phyloP scores from a whole-genome alignment of 2,329 filamentous ascomycete genomes.

The Fusarium setosum region DNA sequence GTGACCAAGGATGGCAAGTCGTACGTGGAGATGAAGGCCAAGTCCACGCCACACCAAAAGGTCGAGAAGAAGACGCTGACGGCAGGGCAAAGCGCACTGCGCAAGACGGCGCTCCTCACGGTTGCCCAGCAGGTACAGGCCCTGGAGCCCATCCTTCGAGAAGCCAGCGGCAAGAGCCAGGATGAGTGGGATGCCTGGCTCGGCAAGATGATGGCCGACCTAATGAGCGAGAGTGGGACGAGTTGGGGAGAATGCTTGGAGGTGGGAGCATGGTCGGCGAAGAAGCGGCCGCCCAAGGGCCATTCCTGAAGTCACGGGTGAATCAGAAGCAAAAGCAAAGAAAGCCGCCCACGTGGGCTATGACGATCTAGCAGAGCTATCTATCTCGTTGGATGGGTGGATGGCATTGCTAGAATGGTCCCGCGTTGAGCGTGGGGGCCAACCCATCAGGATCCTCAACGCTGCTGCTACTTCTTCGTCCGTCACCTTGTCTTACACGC shows the following conservation, averaged over 20 bases:
- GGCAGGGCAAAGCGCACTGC: constrained; percentile 76
- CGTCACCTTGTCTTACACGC: background rate
- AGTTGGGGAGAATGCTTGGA: constrained; percentile 88
- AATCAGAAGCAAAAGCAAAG: constrained; percentile 25
- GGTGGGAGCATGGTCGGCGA: constrained; percentile 89
- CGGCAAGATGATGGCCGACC: constrained; percentile 85
- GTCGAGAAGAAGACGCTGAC: constrained; percentile 66
- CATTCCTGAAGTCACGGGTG: constrained; percentile 11
- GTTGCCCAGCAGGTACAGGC: constrained; percentile 87
- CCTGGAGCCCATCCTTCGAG: constrained; percentile 83
- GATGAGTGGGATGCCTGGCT: constrained; percentile 96
- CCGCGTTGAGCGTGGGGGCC: background rate
- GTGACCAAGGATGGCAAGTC: constrained; percentile 70
- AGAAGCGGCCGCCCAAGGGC: constrained; percentile 63
- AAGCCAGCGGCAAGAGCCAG: constrained; percentile 85
- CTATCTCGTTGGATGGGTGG: constrained; percentile 21
- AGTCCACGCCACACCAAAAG: constrained; percentile 52
- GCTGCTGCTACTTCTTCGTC: background rate
- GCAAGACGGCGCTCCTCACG: constrained; percentile 83
- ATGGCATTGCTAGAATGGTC: constrained; percentile 21
- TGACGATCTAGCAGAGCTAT: constrained; percentile 13
- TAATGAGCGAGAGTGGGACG: constrained; percentile 82
- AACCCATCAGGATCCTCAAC: background rate
- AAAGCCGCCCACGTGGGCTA: constrained; percentile 16
- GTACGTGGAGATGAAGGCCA: constrained; percentile 67